Evolutionary conservation across 2,329 filamentous ascomycete genomes (phyloP).

Genomic region (Blumeriella jaapii): DNA sequence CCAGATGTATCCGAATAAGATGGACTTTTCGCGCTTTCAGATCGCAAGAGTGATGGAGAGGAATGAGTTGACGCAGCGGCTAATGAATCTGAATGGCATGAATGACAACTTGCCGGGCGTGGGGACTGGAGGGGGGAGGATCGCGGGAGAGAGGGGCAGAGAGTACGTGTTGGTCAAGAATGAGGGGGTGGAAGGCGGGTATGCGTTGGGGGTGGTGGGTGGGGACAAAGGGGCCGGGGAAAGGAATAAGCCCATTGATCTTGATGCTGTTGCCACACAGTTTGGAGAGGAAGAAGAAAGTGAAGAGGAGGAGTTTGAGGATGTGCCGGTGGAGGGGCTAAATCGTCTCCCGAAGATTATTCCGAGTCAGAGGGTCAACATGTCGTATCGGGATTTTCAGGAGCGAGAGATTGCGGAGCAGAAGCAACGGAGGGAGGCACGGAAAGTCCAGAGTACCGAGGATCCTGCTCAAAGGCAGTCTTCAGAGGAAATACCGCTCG

Average conservation of each 20-base stretch:
- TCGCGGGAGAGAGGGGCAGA: slow-evolving; percentile 76
- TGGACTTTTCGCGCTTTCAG: slow-evolving; percentile 95
- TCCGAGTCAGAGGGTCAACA: slow-evolving; percentile 9
- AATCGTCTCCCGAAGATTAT: slow-evolving; percentile 26
- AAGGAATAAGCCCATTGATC: slow-evolving; percentile 80
- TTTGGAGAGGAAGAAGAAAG: slow-evolving; percentile 49
- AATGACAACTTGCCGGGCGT: slow-evolving; percentile 54
- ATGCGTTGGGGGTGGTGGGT: slow-evolving; percentile 88
- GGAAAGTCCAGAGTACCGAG: slow-evolving; percentile 9
- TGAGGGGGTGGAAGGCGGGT: slow-evolving; percentile 86
- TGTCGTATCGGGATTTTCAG: slow-evolving; percentile 21
- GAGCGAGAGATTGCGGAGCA: slow-evolving; percentile 21
- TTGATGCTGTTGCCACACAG: slow-evolving; percentile 56
- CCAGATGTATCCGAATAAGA: slow-evolving; percentile 91
- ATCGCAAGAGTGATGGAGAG: slow-evolving; percentile 88
- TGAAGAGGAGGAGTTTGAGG: slow-evolving; percentile 44
- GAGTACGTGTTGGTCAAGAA: slow-evolving; percentile 97
- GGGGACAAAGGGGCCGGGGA: slow-evolving; percentile 70
- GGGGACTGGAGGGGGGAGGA: slow-evolving; percentile 48
- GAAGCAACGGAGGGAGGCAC: slow-evolving; percentile 14
- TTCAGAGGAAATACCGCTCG: slow-evolving; percentile 11
- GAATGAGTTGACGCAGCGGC: slow-evolving; percentile 84
- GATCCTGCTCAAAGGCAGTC: slow-evolving; percentile 6
- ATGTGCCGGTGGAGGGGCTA: slow-evolving; percentile 28
- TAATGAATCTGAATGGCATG: slow-evolving; percentile 94